Evolutionary conservation across 768 basidiomycete genomes (phyloP).

Genomic region (Tephrocybe sp.): DNA sequence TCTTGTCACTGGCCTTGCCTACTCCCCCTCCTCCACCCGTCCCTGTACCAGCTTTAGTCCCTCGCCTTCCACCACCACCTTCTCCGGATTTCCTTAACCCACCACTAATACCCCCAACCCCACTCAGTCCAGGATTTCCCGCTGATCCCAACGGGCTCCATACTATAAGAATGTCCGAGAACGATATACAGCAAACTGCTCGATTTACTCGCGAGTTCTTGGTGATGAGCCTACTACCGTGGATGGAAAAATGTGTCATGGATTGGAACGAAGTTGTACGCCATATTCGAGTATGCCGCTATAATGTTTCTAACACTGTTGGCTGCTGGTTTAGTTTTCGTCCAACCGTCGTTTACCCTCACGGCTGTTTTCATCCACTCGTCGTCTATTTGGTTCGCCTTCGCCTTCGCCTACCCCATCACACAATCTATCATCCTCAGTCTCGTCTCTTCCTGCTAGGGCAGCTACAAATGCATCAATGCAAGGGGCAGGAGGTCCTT

Average conservation of each 20-base stretch:
- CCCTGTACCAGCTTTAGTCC: conserved; percentile 63
- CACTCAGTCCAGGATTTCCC: conserved; percentile 22
- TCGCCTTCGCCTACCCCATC: conserved; percentile 45
- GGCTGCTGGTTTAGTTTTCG: conserved; percentile 58
- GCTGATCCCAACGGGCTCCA: conserved; percentile 29
- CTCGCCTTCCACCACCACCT: conserved; percentile 60
- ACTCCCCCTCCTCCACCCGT: conserved; percentile 65
- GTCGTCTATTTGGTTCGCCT: conserved; percentile 76
- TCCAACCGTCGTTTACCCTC: conserved; percentile 80
- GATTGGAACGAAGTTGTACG: conserved; percentile 90
- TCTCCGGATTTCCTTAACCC: conserved; percentile 31
- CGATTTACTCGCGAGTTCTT: conserved; percentile 87
- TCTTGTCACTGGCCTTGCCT: conserved; percentile 64
- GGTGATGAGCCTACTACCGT: conserved; percentile 87
- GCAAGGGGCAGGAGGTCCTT: conserved; percentile 21
- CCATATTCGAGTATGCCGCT: not conserved
- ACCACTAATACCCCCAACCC: conserved; percentile 13
- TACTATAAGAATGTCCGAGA: conserved; percentile 58
- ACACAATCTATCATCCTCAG: conserved; percentile 40
- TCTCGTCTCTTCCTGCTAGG: conserved; percentile 36
- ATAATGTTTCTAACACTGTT: conserved; percentile 10
- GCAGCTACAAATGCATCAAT: conserved; percentile 34
- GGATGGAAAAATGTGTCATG: conserved; percentile 93
- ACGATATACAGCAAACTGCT: conserved; percentile 73
- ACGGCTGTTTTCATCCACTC: conserved; percentile 83